A percentile compares a stretch with the other conserved stretches of the same genome.
Conservation (phyloP, 2,329 filamentous ascomycete species). For the Dissoconium aciculare region DNA sequence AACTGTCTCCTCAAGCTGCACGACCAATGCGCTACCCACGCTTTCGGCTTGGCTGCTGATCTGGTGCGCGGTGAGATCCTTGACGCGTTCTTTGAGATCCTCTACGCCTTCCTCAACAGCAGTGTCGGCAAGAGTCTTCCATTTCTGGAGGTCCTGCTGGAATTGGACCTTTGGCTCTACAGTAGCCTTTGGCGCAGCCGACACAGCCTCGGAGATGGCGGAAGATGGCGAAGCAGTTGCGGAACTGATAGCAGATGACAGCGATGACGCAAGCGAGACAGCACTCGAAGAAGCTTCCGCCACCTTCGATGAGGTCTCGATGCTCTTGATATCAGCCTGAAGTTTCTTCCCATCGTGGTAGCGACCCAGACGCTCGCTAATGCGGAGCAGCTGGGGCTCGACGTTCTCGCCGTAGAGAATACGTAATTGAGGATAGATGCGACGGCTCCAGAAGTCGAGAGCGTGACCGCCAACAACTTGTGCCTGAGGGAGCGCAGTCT, state of each 20-base stretch:
- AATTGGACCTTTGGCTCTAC: constrained; percentile 42
- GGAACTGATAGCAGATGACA: constrained; percentile 16
- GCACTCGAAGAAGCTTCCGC: constrained; percentile 15
- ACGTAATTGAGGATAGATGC: constrained; percentile 67
- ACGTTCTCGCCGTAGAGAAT: constrained; percentile 80
- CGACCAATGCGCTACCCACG: constrained; percentile 51
- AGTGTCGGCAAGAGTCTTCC: constrained; percentile 77
- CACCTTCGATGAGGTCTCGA: constrained; percentile 28
- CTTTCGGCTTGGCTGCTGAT: constrained; percentile 49
- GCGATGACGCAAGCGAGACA: constrained; percentile 15
- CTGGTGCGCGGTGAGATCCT: constrained; percentile 59
- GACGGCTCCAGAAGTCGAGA: constrained; percentile 55
- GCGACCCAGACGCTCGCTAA: constrained; percentile 72
- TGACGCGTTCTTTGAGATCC: constrained; percentile 47
- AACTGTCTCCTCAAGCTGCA: constrained; percentile 53
- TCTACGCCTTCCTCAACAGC: constrained; percentile 73
- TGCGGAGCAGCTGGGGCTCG: constrained; percentile 84
- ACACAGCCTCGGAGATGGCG: constrained; percentile 10
- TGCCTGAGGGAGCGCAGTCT: constrained; percentile 57
- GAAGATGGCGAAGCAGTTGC: constrained; percentile 16
- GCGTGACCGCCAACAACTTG: constrained; percentile 56
- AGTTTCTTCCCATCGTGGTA: constrained; percentile 53
- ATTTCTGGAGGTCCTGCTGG: constrained; percentile 60
- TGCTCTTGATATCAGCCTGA: constrained; percentile 42
- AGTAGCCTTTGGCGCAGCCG: constrained; percentile 30